Percentiles rank a stretch among this genome's conserved stretches.
Conservation (phyloP, 495 filamentous ascomycete species). For the Aspergillus haitiensis region DNA sequence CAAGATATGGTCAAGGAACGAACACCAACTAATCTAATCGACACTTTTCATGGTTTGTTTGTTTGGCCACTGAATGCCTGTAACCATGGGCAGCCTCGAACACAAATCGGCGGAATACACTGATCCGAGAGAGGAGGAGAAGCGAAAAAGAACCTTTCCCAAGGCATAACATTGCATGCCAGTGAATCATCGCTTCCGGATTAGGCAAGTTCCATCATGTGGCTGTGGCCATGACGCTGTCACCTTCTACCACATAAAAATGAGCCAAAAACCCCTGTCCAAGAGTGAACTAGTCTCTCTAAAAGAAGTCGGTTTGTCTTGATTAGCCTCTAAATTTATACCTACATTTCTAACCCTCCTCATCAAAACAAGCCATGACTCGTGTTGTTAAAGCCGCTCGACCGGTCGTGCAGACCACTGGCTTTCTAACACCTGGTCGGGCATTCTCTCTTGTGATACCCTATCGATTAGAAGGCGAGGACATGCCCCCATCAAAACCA, state of each 20-base stretch:
- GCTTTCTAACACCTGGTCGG: slow-evolving; percentile 41
- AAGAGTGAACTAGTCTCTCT: too few species aligned
- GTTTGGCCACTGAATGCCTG: neutral
- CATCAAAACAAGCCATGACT: too few species aligned
- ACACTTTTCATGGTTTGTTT: neutral
- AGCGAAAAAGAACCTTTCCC: neutral
- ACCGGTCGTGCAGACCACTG: slow-evolving; percentile 43
- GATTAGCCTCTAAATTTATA: too few species aligned
- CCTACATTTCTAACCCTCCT: too few species aligned
- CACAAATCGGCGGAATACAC: slow-evolving; percentile 14
- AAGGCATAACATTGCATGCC: neutral
- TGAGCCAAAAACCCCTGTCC: neutral
- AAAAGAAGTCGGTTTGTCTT: too few species aligned
- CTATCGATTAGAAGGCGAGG: slow-evolving; percentile 62
- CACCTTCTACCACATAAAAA: neutral
- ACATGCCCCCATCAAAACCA: slow-evolving; percentile 52
- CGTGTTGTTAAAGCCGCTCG: slow-evolving; percentile 24
- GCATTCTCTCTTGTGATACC: slow-evolving; percentile 58
- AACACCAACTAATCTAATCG: neutral
- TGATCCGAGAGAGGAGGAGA: slow-evolving; percentile 12
- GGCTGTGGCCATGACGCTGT: neutral
- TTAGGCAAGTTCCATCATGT: neutral
- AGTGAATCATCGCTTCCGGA: slow-evolving; percentile 2
- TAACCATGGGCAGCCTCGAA: neutral
- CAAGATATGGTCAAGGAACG: slow-evolving; percentile 12